Conservation (phyloP, 2,329 filamentous ascomycete genomes). For the Trichoderma sp. region DNA sequence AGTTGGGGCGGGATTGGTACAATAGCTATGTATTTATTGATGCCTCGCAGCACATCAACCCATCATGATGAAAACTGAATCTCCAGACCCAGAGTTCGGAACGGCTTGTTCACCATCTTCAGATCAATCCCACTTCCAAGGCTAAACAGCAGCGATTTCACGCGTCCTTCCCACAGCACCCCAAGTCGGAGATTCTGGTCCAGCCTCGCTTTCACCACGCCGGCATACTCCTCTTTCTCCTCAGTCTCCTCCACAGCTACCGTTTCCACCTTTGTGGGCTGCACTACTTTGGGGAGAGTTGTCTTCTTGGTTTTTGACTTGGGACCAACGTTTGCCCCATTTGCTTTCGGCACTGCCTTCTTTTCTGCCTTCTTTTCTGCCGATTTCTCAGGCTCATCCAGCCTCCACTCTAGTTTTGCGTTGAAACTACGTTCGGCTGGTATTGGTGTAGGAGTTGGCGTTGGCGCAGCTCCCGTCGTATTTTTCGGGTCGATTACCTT, state of each 20-base stretch:
- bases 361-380: neutral
- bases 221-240: constrained; percentile 69
- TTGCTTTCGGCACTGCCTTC: neutral
- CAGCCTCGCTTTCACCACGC: constrained; percentile 85
- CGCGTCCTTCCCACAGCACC: constrained; percentile 86
- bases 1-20: neutral
- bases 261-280: constrained; percentile 27
- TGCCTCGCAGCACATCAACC: neutral
- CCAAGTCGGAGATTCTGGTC: constrained; percentile 87
- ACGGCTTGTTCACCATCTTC: constrained; percentile 72
- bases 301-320: constrained; percentile 52
- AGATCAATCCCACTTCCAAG: constrained; percentile 84
- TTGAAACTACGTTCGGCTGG: constrained; percentile 48
- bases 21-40: neutral
- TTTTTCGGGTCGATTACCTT: neutral
- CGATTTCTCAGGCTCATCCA: constrained; percentile 42
- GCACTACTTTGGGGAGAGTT: constrained; percentile 36
- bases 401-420: constrained; percentile 55
- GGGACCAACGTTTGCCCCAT: constrained; percentile 43
- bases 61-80: constrained; percentile 78
- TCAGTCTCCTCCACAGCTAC: neutral
- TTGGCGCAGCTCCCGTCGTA: neutral
- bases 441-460: neutral
- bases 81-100: constrained; percentile 75
- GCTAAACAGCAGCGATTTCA: constrained; percentile 91